These are phyloP conservation scores for Apophysomyces ossiformis DNA, from an alignment of 371 early-diverging fungal genomes.

Conservation along the genomic window DNA sequence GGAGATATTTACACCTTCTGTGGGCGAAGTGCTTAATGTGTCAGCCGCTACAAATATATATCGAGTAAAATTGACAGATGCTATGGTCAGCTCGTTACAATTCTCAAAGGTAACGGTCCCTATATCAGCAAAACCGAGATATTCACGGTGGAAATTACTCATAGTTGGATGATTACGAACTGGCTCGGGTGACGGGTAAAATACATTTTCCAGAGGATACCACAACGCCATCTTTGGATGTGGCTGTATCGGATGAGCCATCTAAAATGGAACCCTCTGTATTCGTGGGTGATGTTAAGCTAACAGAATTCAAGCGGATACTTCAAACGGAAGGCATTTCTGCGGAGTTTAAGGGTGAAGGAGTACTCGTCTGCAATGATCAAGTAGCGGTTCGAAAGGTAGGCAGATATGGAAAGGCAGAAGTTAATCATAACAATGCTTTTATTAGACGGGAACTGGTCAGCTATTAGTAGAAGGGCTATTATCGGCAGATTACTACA, in stretches of 20 bases:
- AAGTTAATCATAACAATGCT: background rate
- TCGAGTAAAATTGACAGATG: slow-evolving; percentile 82
- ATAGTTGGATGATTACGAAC: slow-evolving; percentile 76
- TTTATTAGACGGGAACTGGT: slow-evolving; percentile 55
- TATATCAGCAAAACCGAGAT: background rate
- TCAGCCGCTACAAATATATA: slow-evolving; percentile 87
- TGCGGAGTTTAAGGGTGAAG: slow-evolving; percentile 84
- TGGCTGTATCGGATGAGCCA: slow-evolving; percentile 53
- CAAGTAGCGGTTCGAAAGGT: slow-evolving; percentile 76
- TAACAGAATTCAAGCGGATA: slow-evolving; percentile 80
- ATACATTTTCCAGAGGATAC: slow-evolving; percentile 71
- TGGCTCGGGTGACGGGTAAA: slow-evolving; percentile 75
- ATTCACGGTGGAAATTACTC: background rate
- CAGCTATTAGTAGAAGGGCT: slow-evolving; percentile 63
- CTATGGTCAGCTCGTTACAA: slow-evolving; percentile 78
- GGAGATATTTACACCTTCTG: slow-evolving; percentile 81
- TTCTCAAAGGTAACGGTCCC: slow-evolving; percentile 64
- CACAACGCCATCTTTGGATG: slow-evolving; percentile 79
- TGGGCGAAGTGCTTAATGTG: slow-evolving; percentile 86
- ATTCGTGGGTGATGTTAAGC: slow-evolving; percentile 84
- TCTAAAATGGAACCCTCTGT: slow-evolving; percentile 65
- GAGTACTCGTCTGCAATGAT: slow-evolving; percentile 85
- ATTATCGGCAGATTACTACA: slow-evolving; percentile 64
- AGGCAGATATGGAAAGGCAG: background rate
- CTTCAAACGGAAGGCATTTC: slow-evolving; percentile 76